A percentile compares a stretch with the other conserved stretches of the same genome.
These are phyloP conservation scores for Apiotrichum laibachii DNA, from an alignment of 1,284 basidiomycete genomes.

Conservation along the genomic window DNA sequence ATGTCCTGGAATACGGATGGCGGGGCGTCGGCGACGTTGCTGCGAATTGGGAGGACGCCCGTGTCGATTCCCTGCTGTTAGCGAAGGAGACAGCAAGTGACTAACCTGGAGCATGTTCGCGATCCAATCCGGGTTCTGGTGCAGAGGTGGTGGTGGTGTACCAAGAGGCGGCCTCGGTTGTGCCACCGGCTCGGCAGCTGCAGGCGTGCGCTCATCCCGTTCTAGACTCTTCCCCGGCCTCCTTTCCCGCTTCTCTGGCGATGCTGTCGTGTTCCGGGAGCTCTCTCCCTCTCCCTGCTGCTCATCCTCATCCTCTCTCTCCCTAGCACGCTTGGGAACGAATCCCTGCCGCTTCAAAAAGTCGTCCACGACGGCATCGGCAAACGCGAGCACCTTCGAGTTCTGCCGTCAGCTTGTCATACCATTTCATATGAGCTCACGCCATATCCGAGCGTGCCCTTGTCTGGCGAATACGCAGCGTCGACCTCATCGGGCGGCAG, in stretches of 20 bases:
- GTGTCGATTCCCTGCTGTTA: conserved; percentile 13
- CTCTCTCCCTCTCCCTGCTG: not conserved
- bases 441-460: conserved; percentile 64
- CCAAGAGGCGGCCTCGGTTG: no score
- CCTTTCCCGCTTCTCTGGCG: no score
- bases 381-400: conserved; percentile 57
- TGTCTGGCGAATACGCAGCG: conserved; percentile 72
- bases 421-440: conserved; percentile 53
- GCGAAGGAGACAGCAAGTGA: not conserved
- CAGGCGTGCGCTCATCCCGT: not conserved
- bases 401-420: conserved; percentile 55
- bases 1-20: conserved; percentile 11
- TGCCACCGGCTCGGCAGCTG: not conserved
- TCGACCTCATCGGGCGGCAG: conserved; percentile 67
- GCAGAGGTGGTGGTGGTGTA: not conserved
- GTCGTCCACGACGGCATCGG: conserved; percentile 61
- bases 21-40: not conserved
- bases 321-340: conserved; percentile 5
- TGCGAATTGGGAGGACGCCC: conserved; percentile 14
- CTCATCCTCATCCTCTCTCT: not conserved
- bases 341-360: conserved; percentile 70
- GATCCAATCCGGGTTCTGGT: not conserved
- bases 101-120: not conserved
- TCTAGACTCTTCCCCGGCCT: not conserved
- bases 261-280: no score